Evolutionary conservation across 2,329 filamentous ascomycete genomes (phyloP).

Genomic region (Chaetomiaceae sp.): DNA sequence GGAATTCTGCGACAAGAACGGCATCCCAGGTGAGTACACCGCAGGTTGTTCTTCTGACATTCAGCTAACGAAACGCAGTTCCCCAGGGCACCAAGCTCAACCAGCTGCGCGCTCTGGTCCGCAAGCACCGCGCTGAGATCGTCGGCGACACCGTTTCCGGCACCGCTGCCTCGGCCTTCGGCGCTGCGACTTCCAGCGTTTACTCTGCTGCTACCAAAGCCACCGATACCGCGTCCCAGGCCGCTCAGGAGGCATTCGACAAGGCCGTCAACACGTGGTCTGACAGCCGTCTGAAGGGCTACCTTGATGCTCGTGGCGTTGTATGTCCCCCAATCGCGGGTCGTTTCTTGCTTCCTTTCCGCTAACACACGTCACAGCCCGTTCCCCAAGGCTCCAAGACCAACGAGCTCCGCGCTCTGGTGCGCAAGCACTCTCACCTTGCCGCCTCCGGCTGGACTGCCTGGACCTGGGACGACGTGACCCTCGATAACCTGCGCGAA

Average conservation of each 20-base stretch:
- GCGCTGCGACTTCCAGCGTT: conserved; percentile 69
- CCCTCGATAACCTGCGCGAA: conserved; percentile 62
- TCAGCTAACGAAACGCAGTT: conserved; percentile 45
- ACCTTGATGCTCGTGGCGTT: conserved; percentile 70
- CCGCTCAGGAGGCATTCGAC: conserved; percentile 64
- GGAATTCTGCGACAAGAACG: conserved; percentile 88
- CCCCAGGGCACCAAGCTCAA: conserved; percentile 89
- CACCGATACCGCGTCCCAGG: conserved; percentile 62
- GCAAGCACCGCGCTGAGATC: conserved; percentile 75
- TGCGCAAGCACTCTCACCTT: conserved; percentile 69
- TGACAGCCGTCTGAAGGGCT: conserved; percentile 71
- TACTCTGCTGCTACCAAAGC: conserved; percentile 74
- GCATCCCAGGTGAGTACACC: conserved; percentile 49
- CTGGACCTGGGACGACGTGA: conserved; percentile 79
- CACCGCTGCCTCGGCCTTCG: conserved; percentile 57
- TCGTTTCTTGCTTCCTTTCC: neutral
- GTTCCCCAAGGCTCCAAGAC: conserved; percentile 67
- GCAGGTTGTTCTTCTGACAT: rapidly evolving
- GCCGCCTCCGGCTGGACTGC: conserved; percentile 62
- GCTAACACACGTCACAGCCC: conserved; percentile 35
- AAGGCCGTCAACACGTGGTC: conserved; percentile 61
- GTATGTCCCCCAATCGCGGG: conserved; percentile 11
- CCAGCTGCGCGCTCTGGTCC: conserved; percentile 82
- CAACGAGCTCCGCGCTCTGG: conserved; percentile 68
- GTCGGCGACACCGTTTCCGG: conserved; percentile 60